Base-by-base conservation (phyloP, 352 stramenopile species). In the Peronospora farinosa region DNA sequence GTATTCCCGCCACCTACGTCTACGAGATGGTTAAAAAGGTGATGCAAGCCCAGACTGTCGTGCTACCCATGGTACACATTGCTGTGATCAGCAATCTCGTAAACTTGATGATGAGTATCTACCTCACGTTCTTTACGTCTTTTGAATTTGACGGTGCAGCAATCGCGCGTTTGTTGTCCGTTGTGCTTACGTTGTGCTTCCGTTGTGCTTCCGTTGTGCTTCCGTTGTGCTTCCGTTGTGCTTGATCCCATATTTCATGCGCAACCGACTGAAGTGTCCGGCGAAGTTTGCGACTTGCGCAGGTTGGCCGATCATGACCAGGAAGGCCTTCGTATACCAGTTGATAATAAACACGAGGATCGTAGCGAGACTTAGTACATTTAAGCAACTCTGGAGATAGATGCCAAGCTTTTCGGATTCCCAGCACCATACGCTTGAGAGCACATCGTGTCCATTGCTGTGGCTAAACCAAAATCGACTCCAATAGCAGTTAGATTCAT, bases 361-460 rank as follows among this genome's bases (percentile, higher is more conserved):
- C n/a, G 89, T 54, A 3, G 65, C 57, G 8, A 80, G 23, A 0
- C 59, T 64, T 12, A 95, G 56, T 30, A 94, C 74, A 30, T 92
- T 66, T 5, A 91, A 37, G 0, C 81, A 81, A 35, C 72, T 88
- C 46, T 95, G 80, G 28, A 94, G 64, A 41, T 93, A 96, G 13
- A 90, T 82, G 7, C 87, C 87, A 37, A 96, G 78, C 40, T 88
- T 82, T 28, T 67, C 59, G 0, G 54, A 23, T 77, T 83, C 4
- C 72, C 75, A 33, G 87, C 84, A 33, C 86, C 86, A 42, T 80
- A 88, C 32, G 86, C 80, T 58, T 94, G 77, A 9, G 81, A 82
- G 49, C 83, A 95, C 0, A 96, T 61, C 48, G 87, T 96, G 59
- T 96, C 87, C 65, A 96, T 78, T 9, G 84, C 86, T 13, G 83